A percentile compares a stretch with the other conserved stretches of the same genome.
Evolutionary conservation across 2,329 filamentous ascomycete genomes (phyloP).

Genomic region (Neofusicoccum cordaticola): DNA sequence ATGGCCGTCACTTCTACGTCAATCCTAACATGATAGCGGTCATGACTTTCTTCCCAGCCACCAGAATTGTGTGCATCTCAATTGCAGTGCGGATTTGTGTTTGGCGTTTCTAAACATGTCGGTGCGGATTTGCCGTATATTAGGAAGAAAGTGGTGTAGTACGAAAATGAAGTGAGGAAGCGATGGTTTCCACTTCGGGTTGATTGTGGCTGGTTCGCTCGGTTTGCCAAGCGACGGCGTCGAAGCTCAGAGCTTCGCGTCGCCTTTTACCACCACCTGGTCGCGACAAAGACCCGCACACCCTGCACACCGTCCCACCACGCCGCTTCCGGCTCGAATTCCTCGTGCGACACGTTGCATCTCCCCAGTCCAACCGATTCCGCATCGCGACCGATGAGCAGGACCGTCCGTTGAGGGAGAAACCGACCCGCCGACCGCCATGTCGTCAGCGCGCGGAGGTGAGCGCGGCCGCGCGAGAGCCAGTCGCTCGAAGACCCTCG

Average conservation of each 20-base stretch:
- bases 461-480: constrained; percentile 12
- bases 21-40: too few relatives aligned
- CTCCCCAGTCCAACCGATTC: background rate
- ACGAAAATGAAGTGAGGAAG: background rate
- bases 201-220: background rate
- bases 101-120: too few relatives aligned
- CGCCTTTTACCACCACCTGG: constrained; percentile 10
- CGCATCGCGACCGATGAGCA: constrained; percentile 1
- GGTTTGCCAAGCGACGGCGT: constrained; percentile 1
- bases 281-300: constrained; percentile 6
- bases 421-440: constrained; percentile 14
- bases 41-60: too few relatives aligned
- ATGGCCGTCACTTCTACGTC: too few relatives aligned
- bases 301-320: background rate
- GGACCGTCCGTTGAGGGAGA: background rate
- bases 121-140: too few relatives aligned
- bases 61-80: too few relatives aligned
- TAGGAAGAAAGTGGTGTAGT: too few relatives aligned
- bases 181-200: background rate
- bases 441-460: constrained; percentile 18
- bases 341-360: background rate
- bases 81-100: too few relatives aligned
- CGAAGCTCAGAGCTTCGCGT: constrained; percentile 14
- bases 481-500: background rate
- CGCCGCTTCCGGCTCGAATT: background rate